Conservation (phyloP, 441 rosid genomes). For the Aleurites moluccanus region DNA sequence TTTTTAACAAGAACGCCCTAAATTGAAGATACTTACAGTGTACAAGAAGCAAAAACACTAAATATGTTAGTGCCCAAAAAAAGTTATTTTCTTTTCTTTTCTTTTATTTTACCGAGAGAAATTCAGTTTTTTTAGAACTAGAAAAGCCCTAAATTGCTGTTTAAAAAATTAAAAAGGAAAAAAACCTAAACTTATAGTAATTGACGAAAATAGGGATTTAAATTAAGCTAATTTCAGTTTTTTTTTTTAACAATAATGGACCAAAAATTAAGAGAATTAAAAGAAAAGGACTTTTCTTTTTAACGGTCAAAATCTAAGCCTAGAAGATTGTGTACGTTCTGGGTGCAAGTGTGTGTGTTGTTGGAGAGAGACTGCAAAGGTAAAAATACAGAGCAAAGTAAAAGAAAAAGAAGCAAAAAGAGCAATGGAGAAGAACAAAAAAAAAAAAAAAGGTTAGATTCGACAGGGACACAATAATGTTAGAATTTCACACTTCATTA, state of each 20-base stretch:
- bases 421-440: conserved; percentile 11
- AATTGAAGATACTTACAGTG: neutral
- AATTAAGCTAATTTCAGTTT: conserved; percentile 5
- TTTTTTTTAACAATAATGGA: neutral
- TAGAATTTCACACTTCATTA: neutral
- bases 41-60: no score
- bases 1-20: conserved; percentile 1
- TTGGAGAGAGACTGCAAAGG: neutral
- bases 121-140: conserved; percentile 6
- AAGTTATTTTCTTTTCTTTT: no score
- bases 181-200: conserved; percentile 4
- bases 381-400: neutral
- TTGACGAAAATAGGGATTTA: neutral
- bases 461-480: neutral
- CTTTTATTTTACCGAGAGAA: neutral
- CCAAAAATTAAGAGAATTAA: neutral
- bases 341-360: neutral
- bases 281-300: neutral
- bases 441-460: conserved; percentile 14
- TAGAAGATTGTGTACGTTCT: conserved; percentile 1
- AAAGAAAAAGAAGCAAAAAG: neutral
- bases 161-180: neutral
- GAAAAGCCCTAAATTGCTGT: neutral
- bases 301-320: conserved; percentile 15
- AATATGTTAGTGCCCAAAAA: neutral